A percentile compares a stretch with the other conserved stretches of the same genome.
These are phyloP conservation scores for Anethum foeniculum DNA, from an alignment of 140 eudicot genomes.

Conservation along the genomic window DNA sequence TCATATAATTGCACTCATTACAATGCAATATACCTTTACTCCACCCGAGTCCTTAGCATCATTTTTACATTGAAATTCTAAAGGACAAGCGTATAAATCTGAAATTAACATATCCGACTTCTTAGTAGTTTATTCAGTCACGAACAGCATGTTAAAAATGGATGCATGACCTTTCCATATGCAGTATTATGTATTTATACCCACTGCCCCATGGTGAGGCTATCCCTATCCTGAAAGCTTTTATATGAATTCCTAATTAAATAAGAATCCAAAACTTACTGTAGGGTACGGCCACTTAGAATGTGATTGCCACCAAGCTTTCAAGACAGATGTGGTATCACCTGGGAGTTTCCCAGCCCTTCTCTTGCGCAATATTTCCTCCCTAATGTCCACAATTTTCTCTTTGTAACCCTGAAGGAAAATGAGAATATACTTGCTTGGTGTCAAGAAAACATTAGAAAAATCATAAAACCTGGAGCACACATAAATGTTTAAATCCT, in stretches of 20 bases:
- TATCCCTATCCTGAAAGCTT: neutral
- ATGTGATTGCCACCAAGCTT: slow-evolving; percentile 94
- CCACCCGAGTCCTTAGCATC: neutral
- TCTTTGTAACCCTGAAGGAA: slow-evolving; percentile 69
- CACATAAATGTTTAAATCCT: neutral
- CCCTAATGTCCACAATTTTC: slow-evolving; percentile 80
- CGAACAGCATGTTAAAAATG: neutral
- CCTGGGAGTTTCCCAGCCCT: slow-evolving; percentile 92
- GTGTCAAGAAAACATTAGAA: neutral
- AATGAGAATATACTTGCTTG: neutral
- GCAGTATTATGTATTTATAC: neutral
- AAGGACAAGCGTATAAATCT: neutral
- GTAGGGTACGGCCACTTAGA: slow-evolving; percentile 96
- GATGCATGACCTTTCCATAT: neutral
- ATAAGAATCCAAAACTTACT: slow-evolving; percentile 27
- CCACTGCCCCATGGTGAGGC: neutral
- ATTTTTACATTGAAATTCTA: neutral
- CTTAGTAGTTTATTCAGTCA: neutral
- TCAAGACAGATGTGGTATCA: slow-evolving; percentile 80
- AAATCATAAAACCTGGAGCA: neutral
- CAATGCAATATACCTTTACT: neutral
- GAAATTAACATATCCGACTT: neutral
- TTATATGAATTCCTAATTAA: neutral
- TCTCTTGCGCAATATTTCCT: slow-evolving; percentile 79
- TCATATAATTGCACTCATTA: neutral